Evolutionary conservation across 2,329 filamentous ascomycete genomes (phyloP).

Genomic region (Aspergillus tamarii): DNA sequence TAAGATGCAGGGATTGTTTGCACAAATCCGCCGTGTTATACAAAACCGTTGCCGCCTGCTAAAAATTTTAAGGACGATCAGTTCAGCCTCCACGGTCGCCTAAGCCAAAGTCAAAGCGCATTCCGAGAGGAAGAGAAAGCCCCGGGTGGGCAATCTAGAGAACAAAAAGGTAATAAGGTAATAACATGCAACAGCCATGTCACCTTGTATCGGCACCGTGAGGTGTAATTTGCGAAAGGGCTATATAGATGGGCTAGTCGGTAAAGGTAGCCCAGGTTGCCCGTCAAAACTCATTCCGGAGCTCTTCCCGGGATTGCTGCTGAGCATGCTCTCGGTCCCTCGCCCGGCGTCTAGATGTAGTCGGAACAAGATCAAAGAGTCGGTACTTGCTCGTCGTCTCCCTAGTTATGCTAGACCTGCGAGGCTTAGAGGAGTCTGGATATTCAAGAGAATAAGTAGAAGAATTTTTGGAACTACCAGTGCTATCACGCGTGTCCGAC

Average conservation of each 20-base stretch:
- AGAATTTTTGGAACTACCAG: conserved; percentile 51
- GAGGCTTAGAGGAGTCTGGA: conserved; percentile 39
- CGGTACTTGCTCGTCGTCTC: conserved; percentile 46
- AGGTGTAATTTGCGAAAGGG: not conserved
- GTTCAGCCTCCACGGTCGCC: conserved; percentile 2
- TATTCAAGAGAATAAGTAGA: conserved; percentile 51
- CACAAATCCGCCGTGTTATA: conserved; percentile 23
- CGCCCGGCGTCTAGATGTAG: conserved; percentile 44
- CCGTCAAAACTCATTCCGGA: conserved; percentile 36
- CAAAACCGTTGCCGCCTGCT: conserved; percentile 17
- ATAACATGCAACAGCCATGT: conserved; percentile 29
- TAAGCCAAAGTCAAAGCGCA: conserved; percentile 3
- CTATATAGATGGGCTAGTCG: conserved; percentile 1
- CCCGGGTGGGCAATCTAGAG: not conserved
- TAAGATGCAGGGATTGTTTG: conserved; percentile 21
- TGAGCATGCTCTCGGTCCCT: conserved; percentile 44
- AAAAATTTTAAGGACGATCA: conserved; percentile 1
- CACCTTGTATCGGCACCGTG: not conserved
- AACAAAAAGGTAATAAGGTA: conserved; percentile 18
- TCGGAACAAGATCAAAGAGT: conserved; percentile 49
- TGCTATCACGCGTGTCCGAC: conserved; percentile 45
- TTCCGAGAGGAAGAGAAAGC: not conserved
- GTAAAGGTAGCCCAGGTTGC: not conserved
- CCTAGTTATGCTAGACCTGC: conserved; percentile 42
- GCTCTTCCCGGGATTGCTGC: conserved; percentile 38